These are phyloP conservation scores for Geosiphon pyriformis DNA, from an alignment of 192 early-diverging fungal species.

Conservation along the genomic window DNA sequence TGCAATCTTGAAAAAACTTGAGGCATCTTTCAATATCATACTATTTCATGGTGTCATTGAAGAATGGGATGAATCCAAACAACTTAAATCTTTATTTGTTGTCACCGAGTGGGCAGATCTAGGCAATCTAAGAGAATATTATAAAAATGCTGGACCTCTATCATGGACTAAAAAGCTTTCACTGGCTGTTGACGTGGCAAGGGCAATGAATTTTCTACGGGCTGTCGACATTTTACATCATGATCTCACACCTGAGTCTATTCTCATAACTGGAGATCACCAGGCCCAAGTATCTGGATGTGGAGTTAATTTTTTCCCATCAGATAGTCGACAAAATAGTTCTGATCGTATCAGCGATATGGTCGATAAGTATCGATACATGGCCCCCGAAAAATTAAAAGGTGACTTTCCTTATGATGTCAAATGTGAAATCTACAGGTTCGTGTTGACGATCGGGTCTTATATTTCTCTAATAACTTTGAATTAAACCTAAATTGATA, in stretches of 20 bases:
- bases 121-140: constrained; percentile 27
- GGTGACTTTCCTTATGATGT: not conserved
- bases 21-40: not conserved
- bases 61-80: not conserved
- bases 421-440: not conserved
- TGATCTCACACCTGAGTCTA: constrained; percentile 26
- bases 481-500: too few relatives aligned
- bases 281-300: constrained; percentile 30
- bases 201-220: constrained; percentile 36
- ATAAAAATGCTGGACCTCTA: constrained; percentile 18
- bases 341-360: not conserved
- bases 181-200: constrained; percentile 32
- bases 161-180: constrained; percentile 23
- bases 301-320: constrained; percentile 11
- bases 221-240: constrained; percentile 22
- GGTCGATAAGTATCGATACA: constrained; percentile 2
- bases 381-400: constrained; percentile 14
- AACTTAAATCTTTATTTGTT: not conserved
- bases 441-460: not conserved
- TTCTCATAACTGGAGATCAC: constrained; percentile 10
- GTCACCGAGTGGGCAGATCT: constrained; percentile 17
- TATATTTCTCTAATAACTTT: too few relatives aligned
- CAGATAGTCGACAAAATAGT: not conserved
- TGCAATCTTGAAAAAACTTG: constrained; percentile 1
- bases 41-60: constrained; percentile 3